Conservation (phyloP, 2,329 filamentous ascomycete genomes). For the Fusarium veterinarium region DNA sequence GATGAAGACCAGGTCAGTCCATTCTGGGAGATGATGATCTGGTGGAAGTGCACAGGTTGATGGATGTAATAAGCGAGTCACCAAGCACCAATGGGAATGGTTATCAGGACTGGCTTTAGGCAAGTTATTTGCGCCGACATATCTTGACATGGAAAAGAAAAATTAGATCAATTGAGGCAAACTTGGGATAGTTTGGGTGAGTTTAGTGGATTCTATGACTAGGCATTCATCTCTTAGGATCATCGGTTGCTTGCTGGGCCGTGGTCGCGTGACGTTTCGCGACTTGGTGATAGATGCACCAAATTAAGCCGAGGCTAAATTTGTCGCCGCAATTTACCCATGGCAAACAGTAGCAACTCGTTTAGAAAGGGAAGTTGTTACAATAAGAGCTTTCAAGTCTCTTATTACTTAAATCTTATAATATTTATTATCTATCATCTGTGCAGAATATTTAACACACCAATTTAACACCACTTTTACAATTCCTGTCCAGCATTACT, state of each 20-base stretch:
- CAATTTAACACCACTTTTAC: fast-evolving
- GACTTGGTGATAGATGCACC: background rate
- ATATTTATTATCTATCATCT: fast-evolving
- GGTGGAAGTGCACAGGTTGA: background rate
- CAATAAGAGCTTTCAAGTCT: fast-evolving
- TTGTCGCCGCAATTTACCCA: background rate
- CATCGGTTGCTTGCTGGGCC: fast-evolving
- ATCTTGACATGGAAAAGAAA: background rate
- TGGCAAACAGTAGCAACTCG: background rate
- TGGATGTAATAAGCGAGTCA: background rate
- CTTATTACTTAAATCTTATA: fast-evolving
- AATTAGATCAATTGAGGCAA: fast-evolving
- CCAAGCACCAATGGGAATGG: too few relatives aligned
- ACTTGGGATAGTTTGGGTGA: background rate
- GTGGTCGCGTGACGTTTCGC: background rate
- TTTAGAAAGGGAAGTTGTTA: fast-evolving
- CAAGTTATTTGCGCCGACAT: background rate
- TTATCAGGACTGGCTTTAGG: too few relatives aligned
- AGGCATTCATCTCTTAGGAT: fast-evolving
- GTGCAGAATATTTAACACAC: fast-evolving
- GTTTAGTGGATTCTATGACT: fast-evolving
- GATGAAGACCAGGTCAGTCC: fast-evolving
- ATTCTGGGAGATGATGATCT: background rate
- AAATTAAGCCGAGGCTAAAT: background rate
- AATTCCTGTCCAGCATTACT: fast-evolving